Evolutionary conservation across 2,329 filamentous ascomycete genomes (phyloP), one percentile per base, ranked within the genome.

Genomic region (Sclerotiophoma versabilis): DNA sequence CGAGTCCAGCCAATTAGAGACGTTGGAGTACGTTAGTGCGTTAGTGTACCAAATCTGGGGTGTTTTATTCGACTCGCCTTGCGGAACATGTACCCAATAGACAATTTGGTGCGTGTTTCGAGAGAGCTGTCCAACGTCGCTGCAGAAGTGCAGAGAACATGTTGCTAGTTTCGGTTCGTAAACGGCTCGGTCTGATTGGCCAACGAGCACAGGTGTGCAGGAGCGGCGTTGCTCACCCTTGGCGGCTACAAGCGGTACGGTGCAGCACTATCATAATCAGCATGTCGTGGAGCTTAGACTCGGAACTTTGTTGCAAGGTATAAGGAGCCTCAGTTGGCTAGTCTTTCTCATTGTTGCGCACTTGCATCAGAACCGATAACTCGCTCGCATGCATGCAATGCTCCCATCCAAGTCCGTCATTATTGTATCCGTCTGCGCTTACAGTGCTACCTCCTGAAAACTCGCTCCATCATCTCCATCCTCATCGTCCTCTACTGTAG

Each of bases 381-480:
- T 53, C 19, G 27, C 23, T 53, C 32, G 30, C 36, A 36, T 20
- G 17, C 7, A 34, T 53, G 34, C 42, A 41, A 34, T 46, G 12
- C 36, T 27, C 23, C 29, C 17, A n/a, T 39, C 25, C 6, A 26
- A 5, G n/a, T 25, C 23, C 6, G 34, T 32, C 23, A 25, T 46
- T 19, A 17, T 34, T 10, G 22, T 36, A 11, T 11, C 8, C 23
- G 10, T 25, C n/a, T 11, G 23, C 14, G 23, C 34, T 45, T 29
- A 54, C 48, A 55, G 39, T 15, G 51, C 51, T 27, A 75, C 65
- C 30, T 75, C 71, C 47, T 74, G 70, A 36, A 75, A 75, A 57
- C 69, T 73, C 10, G 59, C 66, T 36, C 66, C 61, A 22, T 71
- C 68, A 15, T 69, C 70, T n/a, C 46, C 53, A 14, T 68, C 65